phyloP scores from a whole-genome alignment of 2,329 filamentous ascomycete species.

The Paecilomyces sp. region DNA sequence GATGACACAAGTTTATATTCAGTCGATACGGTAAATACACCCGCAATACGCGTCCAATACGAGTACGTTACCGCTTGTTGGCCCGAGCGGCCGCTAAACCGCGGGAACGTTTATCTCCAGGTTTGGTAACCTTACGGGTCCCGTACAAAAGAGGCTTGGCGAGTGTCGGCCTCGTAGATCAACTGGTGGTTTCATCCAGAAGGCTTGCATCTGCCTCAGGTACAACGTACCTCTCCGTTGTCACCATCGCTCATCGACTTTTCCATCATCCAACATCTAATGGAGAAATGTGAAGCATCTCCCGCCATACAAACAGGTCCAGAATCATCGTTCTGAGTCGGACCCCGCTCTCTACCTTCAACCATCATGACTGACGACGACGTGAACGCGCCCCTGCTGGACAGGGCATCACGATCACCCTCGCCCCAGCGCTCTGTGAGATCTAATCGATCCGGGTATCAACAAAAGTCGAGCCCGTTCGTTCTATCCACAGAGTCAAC shows the following conservation, averaged over 20 bases:
- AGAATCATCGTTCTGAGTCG: conserved; percentile 3
- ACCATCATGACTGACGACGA: conserved; percentile 31
- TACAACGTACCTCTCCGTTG: not conserved
- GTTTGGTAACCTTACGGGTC: not conserved
- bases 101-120: conserved; percentile 2
- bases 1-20: not conserved
- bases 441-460: conserved; percentile 6
- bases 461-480: conserved; percentile 18
- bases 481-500: conserved; percentile 36
- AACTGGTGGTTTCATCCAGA: not conserved
- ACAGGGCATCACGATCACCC: conserved; percentile 14
- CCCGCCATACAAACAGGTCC: not conserved
- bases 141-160: not conserved
- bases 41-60: conserved; percentile 1
- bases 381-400: conserved; percentile 22
- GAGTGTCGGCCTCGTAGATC: not conserved
- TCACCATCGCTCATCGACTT: not conserved
- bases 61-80: not conserved
- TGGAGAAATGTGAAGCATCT: not conserved
- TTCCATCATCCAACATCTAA: not conserved
- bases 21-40: not conserved
- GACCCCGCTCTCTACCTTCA: not conserved
- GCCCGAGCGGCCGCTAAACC: not conserved
- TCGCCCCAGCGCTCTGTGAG: conserved; percentile 11
- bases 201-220: not conserved